Evolutionary conservation across 2,329 filamentous ascomycete genomes (phyloP).

Genomic region (Diaporthe sp.): DNA sequence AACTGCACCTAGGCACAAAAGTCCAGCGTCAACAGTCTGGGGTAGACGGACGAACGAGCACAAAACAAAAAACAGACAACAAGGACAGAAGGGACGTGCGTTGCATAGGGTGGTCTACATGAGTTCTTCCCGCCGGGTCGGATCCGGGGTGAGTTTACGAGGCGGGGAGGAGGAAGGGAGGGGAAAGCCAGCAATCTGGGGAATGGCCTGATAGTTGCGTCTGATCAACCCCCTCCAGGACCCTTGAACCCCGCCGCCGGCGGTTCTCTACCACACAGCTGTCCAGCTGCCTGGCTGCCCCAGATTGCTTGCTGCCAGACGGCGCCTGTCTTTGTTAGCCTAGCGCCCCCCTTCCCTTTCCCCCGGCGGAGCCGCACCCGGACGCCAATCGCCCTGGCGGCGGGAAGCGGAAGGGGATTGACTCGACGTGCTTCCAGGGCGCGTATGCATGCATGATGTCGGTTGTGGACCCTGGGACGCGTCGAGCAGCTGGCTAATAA

Average conservation of each 20-base stretch:
- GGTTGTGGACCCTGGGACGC: neutral
- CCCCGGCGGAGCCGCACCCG: slow-evolving; percentile 31
- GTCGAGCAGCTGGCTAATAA: neutral
- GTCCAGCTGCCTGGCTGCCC: neutral
- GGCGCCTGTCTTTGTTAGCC: neutral
- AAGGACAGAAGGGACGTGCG: neutral
- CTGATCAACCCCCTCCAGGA: neutral
- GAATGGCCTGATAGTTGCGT: slow-evolving; percentile 27
- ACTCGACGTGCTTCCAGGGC: neutral
- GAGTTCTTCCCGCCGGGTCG: slow-evolving; percentile 1
- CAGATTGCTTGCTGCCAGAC: neutral
- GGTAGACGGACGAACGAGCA: neutral
- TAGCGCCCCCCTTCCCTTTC: slow-evolving; percentile 23
- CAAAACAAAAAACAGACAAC: neutral
- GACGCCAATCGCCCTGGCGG: slow-evolving; percentile 1
- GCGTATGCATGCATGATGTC: slow-evolving; percentile 9
- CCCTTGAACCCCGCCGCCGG: neutral
- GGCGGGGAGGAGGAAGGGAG: neutral
- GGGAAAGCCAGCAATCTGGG: slow-evolving; percentile 20
- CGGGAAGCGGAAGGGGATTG: slow-evolving; percentile 1
- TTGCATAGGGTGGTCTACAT: neutral
- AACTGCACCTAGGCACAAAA: neutral
- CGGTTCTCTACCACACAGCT: neutral
- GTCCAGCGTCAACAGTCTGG: slow-evolving; percentile 5
- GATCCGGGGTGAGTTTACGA: slow-evolving; percentile 10